Percentiles rank a stretch among this genome's conserved stretches.
Conservation (phyloP, 805 yeast genomes). For the Jamesozyma rosinii region DNA sequence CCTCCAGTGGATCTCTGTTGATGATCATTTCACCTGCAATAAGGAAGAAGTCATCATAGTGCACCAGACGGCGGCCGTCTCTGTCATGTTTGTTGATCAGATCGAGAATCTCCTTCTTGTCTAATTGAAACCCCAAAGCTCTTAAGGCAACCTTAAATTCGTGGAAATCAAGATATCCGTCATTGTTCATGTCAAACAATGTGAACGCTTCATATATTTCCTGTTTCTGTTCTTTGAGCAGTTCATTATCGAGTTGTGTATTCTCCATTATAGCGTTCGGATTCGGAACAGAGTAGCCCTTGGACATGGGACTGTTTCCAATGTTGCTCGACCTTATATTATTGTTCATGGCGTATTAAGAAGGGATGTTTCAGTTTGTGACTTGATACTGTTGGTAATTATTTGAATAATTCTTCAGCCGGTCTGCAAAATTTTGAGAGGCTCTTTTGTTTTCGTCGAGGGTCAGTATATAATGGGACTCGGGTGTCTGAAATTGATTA, state of each 20-base stretch:
- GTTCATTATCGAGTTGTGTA: constrained; percentile 36
- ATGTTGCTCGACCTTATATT: constrained; percentile 2
- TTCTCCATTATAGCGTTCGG: not conserved
- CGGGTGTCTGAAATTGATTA: too few species aligned
- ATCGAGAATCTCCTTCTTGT: constrained; percentile 64
- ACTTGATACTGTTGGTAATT: too few species aligned
- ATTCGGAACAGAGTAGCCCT: not conserved
- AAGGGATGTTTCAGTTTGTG: too few species aligned
- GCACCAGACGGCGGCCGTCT: constrained; percentile 61
- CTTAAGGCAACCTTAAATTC: constrained; percentile 88
- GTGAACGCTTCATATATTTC: constrained; percentile 89
- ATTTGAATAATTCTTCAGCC: too few species aligned
- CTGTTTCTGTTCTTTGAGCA: constrained; percentile 78
- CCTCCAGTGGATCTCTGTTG: constrained; percentile 87
- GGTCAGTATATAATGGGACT: too few species aligned
- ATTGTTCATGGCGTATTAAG: constrained; percentile 1
- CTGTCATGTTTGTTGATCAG: constrained; percentile 69
- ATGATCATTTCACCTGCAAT: constrained; percentile 71
- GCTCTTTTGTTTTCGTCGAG: too few species aligned
- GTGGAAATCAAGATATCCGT: constrained; percentile 84
- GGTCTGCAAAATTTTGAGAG: too few species aligned
- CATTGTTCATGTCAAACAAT: constrained; percentile 85
- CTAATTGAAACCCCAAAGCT: constrained; percentile 83
- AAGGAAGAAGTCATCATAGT: constrained; percentile 69
- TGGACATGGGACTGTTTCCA: constrained; percentile 1